phyloP scores from a whole-genome alignment of 2,329 filamentous ascomycete genomes.

The Neophaeococcomyces aloes region DNA sequence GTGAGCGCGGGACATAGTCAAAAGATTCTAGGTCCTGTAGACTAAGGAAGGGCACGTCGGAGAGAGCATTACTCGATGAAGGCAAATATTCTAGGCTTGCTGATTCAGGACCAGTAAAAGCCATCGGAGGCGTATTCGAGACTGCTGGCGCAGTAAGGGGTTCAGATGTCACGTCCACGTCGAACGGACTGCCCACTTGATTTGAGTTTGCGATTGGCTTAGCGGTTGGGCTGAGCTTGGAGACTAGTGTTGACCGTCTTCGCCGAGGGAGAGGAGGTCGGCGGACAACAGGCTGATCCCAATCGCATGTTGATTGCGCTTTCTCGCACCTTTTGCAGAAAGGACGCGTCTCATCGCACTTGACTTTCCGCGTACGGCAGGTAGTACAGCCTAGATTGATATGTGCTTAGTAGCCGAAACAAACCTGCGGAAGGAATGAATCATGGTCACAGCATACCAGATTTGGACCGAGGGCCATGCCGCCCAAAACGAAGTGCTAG shows the following conservation, averaged over 20 bases:
- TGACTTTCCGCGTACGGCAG: conserved; percentile 9
- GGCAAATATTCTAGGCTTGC: not conserved
- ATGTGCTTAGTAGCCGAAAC: not conserved
- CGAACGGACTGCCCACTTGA: not conserved
- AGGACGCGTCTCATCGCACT: conserved; percentile 7
- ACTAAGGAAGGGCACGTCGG: not conserved
- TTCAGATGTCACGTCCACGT: not conserved
- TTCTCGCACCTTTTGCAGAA: conserved; percentile 2
- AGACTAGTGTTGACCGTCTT: not conserved
- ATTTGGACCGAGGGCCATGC: no score
- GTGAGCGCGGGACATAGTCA: conserved; percentile 7
- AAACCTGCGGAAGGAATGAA: no score
- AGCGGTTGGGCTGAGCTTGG: not conserved
- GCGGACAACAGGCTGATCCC: conserved; percentile 4
- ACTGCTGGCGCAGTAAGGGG: not conserved
- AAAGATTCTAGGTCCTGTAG: conserved; percentile 4
- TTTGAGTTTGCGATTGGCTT: not conserved
- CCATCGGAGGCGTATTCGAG: not conserved
- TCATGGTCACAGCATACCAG: no score
- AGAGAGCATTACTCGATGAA: conserved; percentile 2
- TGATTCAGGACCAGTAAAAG: not conserved
- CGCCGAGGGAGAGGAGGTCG: not conserved
- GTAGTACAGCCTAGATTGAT: conserved; percentile 7
- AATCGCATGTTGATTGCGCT: conserved; percentile 3
- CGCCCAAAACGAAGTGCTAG: no score